Evolutionary conservation across 805 yeast genomes (phyloP).

Genomic region (Monosporozyma siamensis): DNA sequence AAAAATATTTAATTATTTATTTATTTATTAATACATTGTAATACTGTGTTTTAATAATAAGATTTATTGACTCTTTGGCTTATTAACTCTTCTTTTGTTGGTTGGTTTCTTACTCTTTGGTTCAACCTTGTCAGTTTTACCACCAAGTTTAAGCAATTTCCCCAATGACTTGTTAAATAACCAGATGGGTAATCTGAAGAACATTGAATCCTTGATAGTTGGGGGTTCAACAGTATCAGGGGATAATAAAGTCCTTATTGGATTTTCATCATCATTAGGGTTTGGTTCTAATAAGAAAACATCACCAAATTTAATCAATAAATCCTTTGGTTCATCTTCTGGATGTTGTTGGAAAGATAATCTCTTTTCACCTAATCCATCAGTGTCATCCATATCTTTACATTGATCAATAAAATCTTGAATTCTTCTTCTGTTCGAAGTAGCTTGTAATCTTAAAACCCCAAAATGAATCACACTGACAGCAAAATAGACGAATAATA

Average conservation of each 20-base stretch:
- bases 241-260: slow-evolving; percentile 33
- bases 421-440: slow-evolving; percentile 51
- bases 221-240: slow-evolving; percentile 42
- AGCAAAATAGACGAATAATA: slow-evolving; percentile 41
- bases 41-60: no score
- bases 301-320: slow-evolving; percentile 50
- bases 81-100: no score
- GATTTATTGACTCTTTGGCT: no score
- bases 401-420: slow-evolving; percentile 41
- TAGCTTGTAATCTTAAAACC: slow-evolving; percentile 43
- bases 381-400: slow-evolving; percentile 48
- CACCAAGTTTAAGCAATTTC: no score
- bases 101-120: no score
- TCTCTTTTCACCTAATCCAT: slow-evolving; percentile 39
- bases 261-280: slow-evolving; percentile 22
- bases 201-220: slow-evolving; percentile 39
- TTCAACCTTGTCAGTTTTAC: no score
- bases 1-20: no score
- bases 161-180: slow-evolving; percentile 33
- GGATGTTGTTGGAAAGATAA: slow-evolving; percentile 36
- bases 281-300: slow-evolving; percentile 40
- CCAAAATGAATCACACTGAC: slow-evolving; percentile 51
- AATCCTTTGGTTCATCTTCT: slow-evolving; percentile 40
- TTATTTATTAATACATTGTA: no score
- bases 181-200: slow-evolving; percentile 35